Evolutionary conservation across 345 rosid species (phyloP), one percentile per base, ranked within the genome.

Genomic region (Gossypium turneri): DNA sequence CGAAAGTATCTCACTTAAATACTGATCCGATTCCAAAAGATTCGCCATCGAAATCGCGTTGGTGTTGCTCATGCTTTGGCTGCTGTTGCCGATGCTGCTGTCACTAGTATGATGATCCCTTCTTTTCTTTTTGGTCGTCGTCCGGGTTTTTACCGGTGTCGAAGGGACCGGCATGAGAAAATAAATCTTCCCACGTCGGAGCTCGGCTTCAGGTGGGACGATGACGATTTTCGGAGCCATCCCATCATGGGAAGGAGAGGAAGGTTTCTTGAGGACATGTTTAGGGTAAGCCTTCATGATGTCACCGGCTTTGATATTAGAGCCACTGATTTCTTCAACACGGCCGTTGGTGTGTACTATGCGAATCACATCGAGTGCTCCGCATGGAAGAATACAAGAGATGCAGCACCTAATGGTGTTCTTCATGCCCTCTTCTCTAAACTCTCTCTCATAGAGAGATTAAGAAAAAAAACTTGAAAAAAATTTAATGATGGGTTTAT

Each of bases 321-420:
- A 66, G 83, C 98, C 99, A 59, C 93, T 86, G 86, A 95, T 88
- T 78, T 95, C 98, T 47, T 95, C 99, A 8, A 95, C 99, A 22
- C 86, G 87, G 50, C 99, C 98, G 69, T 89, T 90, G 2, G 92
- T 79, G 85, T 95, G 99, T 20, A 95, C 94, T 79, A 95, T 91
- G 1, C 99, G 87, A 75, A 95, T 88, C 75, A 95, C 98, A 80
- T 95, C 99, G 0, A 95, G 92, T 4, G 93, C 91, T 67, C 99
- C 99, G 55, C 99, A 95, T 4, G 99, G 99, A 22, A 93, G 88
- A 80, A 95, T 95, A 94, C 99, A 95, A 67, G 99, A 88, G 82
- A 95, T 93, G 78, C 98, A 91, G 43, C 99, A 95, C 73, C 97
- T 84, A 64, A 95, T 91, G n/a, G 94, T 84, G 81, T 86, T 89